Base-by-base conservation (phyloP, 1,139 yeast genomes). In the Saccharomyces hybrid region DNA sequence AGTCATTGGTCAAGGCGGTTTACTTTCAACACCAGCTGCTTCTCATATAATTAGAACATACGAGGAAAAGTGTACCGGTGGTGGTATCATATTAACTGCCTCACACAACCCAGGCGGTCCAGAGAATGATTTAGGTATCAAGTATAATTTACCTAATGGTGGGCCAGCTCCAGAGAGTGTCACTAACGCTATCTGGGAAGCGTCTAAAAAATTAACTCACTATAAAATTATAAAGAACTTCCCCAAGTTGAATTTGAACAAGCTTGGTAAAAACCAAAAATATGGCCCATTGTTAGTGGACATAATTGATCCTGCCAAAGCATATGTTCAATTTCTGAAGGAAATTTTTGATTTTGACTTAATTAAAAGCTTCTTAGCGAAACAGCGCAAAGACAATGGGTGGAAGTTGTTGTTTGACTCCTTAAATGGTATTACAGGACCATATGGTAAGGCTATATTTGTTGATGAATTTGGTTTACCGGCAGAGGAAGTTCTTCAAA, bases 61-160 rank as follows among this genome's bases (percentile, higher is more conserved):
- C 53, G 60, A 64, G 14, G 76, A 71, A 42, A 70, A 77, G 55
- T 88, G 89, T 58, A 91, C 97, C 7, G 99, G 99, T 59, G 44
- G 44, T 38, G 99, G 98, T 57, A 90, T 93, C 71, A 89, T 95
- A 60, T 78, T 93, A 67, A 93, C 99, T 23, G 99, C 99, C 3
- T 87, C 96, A 38, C 99, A 93, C 73, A 93, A 93, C 73, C 99
- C 99, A n/a, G 99, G 99, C 70, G 98, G 98, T 5, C 97, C 97
- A 57, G 74, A 79, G 41, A 83, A 88, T 59, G 99, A 93, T 69
- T 81, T 91, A 71, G 99, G 99, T 56, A 93, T 93, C 76, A 93
- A 93, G 76, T 93, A 93, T 77, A 93, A 93, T 72, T 77, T 95
- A 72, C 82, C 88, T 59, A 91, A 93, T 67, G 99, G 99, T 60